Base-by-base conservation (phyloP, 192 early-diverging fungal genomes). In the Podila verticillata region DNA sequence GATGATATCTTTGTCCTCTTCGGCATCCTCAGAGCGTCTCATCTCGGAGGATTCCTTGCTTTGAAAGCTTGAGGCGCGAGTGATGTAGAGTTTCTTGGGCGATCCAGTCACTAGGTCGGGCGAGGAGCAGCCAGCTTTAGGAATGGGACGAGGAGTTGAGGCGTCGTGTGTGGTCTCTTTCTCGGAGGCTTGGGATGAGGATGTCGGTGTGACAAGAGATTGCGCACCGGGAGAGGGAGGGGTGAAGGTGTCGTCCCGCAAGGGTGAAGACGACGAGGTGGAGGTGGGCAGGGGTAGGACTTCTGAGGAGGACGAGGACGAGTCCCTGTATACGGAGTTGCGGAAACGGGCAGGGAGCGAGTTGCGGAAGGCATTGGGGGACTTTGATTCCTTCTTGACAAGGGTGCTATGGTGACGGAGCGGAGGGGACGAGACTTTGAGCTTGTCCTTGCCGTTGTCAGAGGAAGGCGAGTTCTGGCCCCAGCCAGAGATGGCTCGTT, bases 401-500 rank as follows among this genome's bases (percentile, higher is more conserved):
- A 54, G 51, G n/a, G 51, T 54, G 51, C 51, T 54, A 54, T 54
- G 51, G 20, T 54, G 51, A 26, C 51, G 51, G 22, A 54, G n/a
- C n/a, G 24, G 51, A 26, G 51, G 51, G 0, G 51, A 24, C 20
- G 51, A 24, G 7, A 10, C 0, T 49, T 75, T 75, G 56, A 59
- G 66, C 29, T 30, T 49, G 35, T 30, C 36, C 36, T 68, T 32
- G 19, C 61, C 61, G 48, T 70, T 78, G 20, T 61, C 59, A 19
- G 29, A n/a, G 4, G 29, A 24, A 5, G 56, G 64, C 7, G 64
- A 63, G 61, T 80, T 60, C 57, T 72, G 65, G 36, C 28, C 28
- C 77, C 77, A 80, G 65, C 70, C 70, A 35, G 75, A 72, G 64
- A 80, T 80, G 62, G 77, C 77, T 51, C 62, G 60, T 39, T 80